Percentiles rank a stretch among this genome's conserved stretches.
phyloP scores from a whole-genome alignment of 345 rosid species.

The Salix arbutifolia region DNA sequence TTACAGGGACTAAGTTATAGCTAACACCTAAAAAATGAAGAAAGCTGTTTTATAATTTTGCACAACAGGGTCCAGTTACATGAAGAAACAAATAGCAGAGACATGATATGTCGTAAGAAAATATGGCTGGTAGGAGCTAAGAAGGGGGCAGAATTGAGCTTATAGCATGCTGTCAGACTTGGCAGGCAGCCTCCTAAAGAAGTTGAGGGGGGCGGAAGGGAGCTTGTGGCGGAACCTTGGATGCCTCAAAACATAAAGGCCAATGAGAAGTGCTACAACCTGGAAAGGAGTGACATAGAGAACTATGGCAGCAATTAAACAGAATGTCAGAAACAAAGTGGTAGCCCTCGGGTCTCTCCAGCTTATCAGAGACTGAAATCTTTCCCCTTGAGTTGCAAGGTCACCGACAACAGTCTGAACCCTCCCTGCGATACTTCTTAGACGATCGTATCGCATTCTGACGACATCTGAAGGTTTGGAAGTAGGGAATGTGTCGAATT shows the following conservation, averaged over 20 bases:
- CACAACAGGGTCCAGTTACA: too few relatives aligned
- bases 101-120: too few relatives aligned
- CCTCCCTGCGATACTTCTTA: conserved; percentile 28
- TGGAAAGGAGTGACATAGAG: conserved; percentile 32
- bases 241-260: conserved; percentile 24
- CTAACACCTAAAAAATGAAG: too few relatives aligned
- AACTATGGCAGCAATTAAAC: conserved; percentile 23
- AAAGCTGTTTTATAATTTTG: too few relatives aligned
- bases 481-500: conserved; percentile 28
- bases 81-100: too few relatives aligned
- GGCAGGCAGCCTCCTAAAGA: conserved; percentile 32
- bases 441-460: conserved; percentile 26
- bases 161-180: conserved; percentile 31
- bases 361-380: conserved; percentile 29
- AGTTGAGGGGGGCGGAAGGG: conserved; percentile 30
- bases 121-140: background rate
- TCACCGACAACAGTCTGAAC: conserved; percentile 32
- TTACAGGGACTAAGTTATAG: too few relatives aligned
- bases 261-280: conserved; percentile 21
- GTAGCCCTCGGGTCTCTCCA: conserved; percentile 36
- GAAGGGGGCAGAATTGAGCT: background rate
- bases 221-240: conserved; percentile 31
- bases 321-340: conserved; percentile 25
- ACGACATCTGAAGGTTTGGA: conserved; percentile 21
- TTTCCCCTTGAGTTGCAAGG: conserved; percentile 31